phyloP scores from a whole-genome alignment of 2,329 filamentous ascomycete genomes.

The Penicillium sp. region DNA sequence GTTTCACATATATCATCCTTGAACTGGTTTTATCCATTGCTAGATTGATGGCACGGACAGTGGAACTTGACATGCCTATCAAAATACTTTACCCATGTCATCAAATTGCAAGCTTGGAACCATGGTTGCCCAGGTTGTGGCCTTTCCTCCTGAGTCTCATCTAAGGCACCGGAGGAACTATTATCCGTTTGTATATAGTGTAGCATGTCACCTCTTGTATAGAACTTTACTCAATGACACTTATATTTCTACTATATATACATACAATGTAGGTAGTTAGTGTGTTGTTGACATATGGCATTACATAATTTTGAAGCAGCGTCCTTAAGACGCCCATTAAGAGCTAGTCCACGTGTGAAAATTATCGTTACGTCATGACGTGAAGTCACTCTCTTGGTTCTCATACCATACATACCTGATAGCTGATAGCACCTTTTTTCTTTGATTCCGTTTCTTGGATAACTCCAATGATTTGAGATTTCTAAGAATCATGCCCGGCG shows the following conservation, averaged over 20 bases:
- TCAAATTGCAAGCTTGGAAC: background rate
- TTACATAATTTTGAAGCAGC: no score
- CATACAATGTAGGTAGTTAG: background rate
- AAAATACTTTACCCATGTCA: background rate
- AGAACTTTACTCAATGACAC: background rate
- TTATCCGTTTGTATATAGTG: background rate
- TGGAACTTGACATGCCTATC: background rate
- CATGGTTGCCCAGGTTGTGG: slow-evolving; percentile 6
- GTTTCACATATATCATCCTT: slow-evolving; percentile 1
- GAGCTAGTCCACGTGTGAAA: background rate
- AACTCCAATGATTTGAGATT: background rate
- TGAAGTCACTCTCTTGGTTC: background rate
- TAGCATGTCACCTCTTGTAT: background rate
- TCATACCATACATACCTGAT: background rate
- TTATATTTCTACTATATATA: background rate
- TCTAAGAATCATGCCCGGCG: slow-evolving; percentile 2
- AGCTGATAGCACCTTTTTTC: no score
- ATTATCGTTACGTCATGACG: slow-evolving; percentile 11
- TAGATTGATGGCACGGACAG: background rate
- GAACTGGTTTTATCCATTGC: background rate
- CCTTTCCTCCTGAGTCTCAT: background rate
- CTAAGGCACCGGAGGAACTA: background rate
- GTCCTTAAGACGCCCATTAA: background rate
- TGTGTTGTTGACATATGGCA: rapidly evolving
- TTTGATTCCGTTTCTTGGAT: background rate